Conservation (phyloP, 306 rosid species). For the Quillaja saponaria region DNA sequence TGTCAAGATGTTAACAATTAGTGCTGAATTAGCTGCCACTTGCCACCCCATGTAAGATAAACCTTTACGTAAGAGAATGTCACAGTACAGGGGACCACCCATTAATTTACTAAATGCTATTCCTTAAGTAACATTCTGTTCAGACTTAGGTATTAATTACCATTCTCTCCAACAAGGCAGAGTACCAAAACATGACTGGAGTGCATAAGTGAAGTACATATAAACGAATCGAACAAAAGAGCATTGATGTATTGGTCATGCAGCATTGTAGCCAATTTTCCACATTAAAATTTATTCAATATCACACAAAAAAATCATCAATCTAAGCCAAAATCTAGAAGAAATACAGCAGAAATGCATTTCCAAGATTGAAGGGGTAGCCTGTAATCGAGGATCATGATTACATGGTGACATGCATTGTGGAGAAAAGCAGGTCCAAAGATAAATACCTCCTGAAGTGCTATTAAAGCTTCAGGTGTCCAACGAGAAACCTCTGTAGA, state of each 20-base stretch:
- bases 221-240: constrained; percentile 5
- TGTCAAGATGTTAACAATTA: too few species aligned
- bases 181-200: neutral
- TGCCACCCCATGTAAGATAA: too few species aligned
- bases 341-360: constrained; percentile 11
- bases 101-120: too few species aligned
- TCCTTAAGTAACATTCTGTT: too few species aligned
- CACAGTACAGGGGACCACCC: too few species aligned
- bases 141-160: too few species aligned
- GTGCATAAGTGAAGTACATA: constrained; percentile 2
- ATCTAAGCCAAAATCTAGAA: neutral
- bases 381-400: constrained; percentile 6
- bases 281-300: too few species aligned
- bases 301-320: neutral
- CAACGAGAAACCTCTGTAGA: constrained; percentile 53
- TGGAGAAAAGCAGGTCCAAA: constrained; percentile 26
- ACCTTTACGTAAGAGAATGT: too few species aligned
- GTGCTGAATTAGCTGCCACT: too few species aligned
- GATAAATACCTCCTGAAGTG: constrained; percentile 74
- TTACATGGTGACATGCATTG: constrained; percentile 18
- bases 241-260: too few species aligned
- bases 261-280: too few species aligned
- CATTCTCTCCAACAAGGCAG: neutral
- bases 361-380: neutral
- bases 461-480: constrained; percentile 72